Conservation (phyloP, 2,329 filamentous ascomycete genomes). For the Arthrobotrys sinensis region DNA sequence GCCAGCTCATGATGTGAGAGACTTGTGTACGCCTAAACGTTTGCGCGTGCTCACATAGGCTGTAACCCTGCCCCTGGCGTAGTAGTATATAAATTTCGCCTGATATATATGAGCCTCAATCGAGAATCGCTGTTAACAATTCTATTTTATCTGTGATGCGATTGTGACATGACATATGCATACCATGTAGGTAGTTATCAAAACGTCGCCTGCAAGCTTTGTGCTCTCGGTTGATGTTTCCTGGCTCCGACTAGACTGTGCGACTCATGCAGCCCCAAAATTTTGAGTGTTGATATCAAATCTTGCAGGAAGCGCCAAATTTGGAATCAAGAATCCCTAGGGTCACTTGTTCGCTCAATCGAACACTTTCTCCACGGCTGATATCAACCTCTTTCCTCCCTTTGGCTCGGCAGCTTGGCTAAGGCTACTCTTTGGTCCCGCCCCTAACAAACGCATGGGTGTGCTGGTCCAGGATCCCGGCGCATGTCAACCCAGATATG, state of each 20-base stretch:
- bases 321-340: constrained; percentile 21
- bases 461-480: constrained; percentile 33
- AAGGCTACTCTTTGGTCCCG: constrained; percentile 48
- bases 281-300: constrained; percentile 11
- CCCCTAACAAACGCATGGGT: constrained; percentile 48
- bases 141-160: constrained; percentile 18
- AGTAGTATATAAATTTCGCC: not conserved
- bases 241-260: not conserved
- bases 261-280: not conserved
- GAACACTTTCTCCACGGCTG: constrained; percentile 39
- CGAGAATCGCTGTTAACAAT: not conserved
- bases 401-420: constrained; percentile 23
- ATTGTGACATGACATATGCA: constrained; percentile 44
- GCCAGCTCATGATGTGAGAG: constrained; percentile 9
- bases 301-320: constrained; percentile 45
- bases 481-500: constrained; percentile 17
- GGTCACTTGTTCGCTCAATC: not conserved
- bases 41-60: not conserved
- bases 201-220: constrained; percentile 6
- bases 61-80: not conserved
- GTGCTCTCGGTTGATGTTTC: constrained; percentile 33
- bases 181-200: not conserved
- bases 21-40: not conserved
- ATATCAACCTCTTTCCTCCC: constrained; percentile 21
- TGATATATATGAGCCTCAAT: not conserved